These are phyloP conservation scores for Zanthoxylum bungeanum DNA, from an alignment of 345 rosid genomes.

Conservation along the genomic window DNA sequence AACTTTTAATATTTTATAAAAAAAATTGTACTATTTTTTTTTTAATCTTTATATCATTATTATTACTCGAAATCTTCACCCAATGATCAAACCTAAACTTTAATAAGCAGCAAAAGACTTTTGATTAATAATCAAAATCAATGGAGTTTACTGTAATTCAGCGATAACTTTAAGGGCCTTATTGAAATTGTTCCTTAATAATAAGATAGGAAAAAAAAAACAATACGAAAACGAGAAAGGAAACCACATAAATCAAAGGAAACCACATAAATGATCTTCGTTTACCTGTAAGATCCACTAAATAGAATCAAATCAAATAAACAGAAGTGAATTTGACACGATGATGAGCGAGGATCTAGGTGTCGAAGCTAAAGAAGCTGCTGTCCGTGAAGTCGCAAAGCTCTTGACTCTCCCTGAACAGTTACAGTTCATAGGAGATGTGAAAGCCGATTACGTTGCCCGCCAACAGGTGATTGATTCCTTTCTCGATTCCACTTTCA, in stretches of 20 bases:
- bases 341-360: conserved; percentile 97
- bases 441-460: conserved; percentile 90
- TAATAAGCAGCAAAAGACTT: no score
- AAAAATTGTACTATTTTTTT: no score
- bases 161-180: neutral
- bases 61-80: no score
- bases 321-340: neutral
- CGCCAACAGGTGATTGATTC: conserved; percentile 73
- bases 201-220: no score
- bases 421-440: conserved; percentile 70
- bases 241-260: neutral
- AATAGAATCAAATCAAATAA: neutral
- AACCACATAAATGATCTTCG: neutral
- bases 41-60: no score
- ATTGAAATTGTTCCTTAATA: neutral
- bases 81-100: no score
- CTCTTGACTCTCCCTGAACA: conserved; percentile 88
- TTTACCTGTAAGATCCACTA: neutral
- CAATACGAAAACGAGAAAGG: neutral
- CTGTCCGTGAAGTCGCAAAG: conserved; percentile 99
- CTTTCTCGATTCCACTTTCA: neutral
- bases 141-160: neutral
- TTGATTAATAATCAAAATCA: no score
- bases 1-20: no score
- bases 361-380: conserved; percentile 94